These are phyloP conservation scores for Cordyceps tenuipes DNA, from an alignment of 2,329 filamentous ascomycete genomes.

Conservation along the genomic window DNA sequence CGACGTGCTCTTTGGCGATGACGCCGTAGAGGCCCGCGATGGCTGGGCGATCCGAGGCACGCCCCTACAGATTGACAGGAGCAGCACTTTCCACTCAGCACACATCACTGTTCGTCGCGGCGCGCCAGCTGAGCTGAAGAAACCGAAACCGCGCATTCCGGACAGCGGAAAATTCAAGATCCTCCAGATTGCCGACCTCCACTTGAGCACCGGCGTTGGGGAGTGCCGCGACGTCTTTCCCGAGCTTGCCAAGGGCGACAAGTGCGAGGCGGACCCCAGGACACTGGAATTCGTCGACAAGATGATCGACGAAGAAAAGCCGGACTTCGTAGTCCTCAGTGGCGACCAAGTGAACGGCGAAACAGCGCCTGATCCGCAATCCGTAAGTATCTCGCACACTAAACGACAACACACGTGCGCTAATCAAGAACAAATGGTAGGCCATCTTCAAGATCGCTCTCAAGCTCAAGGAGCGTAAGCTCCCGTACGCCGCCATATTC, in stretches of 20 bases:
- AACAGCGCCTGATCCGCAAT: slow-evolving; percentile 83
- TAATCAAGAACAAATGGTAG: slow-evolving; percentile 21
- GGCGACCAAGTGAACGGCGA: slow-evolving; percentile 96
- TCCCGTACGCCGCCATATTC: slow-evolving; percentile 90
- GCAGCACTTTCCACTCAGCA: slow-evolving; percentile 54
- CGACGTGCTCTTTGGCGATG: slow-evolving; percentile 81
- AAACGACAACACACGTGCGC: slow-evolving; percentile 11
- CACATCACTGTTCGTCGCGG: slow-evolving; percentile 75
- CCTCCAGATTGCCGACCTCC: slow-evolving; percentile 89
- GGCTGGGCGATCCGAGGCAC: slow-evolving; percentile 76
- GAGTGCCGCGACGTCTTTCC: slow-evolving; percentile 81
- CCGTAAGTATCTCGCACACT: slow-evolving; percentile 39
- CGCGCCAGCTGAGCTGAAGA: slow-evolving; percentile 52
- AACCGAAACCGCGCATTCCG: slow-evolving; percentile 66
- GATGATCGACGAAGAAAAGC: slow-evolving; percentile 85
- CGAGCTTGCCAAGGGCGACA: slow-evolving; percentile 58
- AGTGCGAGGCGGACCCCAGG: slow-evolving; percentile 84
- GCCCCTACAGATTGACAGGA: slow-evolving; percentile 60
- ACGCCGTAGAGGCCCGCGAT: slow-evolving; percentile 80
- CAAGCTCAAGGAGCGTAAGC: slow-evolving; percentile 74
- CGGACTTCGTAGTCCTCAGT: slow-evolving; percentile 82
- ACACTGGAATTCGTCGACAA: slow-evolving; percentile 82
- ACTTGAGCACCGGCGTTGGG: slow-evolving; percentile 84
- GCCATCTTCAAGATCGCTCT: slow-evolving; percentile 90
- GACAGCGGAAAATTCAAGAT: slow-evolving; percentile 96